Evolutionary conservation across 2,329 filamentous ascomycete species (phyloP).

Genomic region (Cytospora mali): DNA sequence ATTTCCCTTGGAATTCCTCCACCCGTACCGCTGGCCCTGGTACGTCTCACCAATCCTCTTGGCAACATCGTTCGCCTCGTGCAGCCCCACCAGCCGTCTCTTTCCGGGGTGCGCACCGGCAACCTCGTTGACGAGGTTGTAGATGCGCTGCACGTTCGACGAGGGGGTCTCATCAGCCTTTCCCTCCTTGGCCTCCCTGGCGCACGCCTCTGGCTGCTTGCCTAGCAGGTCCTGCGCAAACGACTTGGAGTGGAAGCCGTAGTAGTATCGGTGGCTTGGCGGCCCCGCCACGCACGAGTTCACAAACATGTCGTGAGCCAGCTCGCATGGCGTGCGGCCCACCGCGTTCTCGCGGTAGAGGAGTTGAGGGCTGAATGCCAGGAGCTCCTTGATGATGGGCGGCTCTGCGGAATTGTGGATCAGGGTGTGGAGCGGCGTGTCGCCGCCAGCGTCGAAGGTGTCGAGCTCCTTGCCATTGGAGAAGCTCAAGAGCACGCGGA

Average conservation of each 20-base stretch:
- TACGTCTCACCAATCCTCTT: slow-evolving; percentile 33
- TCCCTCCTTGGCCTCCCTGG: not conserved
- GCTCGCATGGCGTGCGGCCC: slow-evolving; percentile 71
- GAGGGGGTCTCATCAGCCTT: not conserved
- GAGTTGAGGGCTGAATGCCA: slow-evolving; percentile 60
- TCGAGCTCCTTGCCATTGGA: slow-evolving; percentile 59
- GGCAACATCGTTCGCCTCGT: slow-evolving; percentile 52
- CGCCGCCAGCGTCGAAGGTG: slow-evolving; percentile 64
- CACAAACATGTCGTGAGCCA: slow-evolving; percentile 60
- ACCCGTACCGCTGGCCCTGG: slow-evolving; percentile 20
- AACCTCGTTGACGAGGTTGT: slow-evolving; percentile 34
- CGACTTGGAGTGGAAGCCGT: not conserved
- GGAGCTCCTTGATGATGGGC: slow-evolving; percentile 46
- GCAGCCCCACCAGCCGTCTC: slow-evolving; percentile 55
- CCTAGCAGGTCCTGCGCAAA: slow-evolving; percentile 16
- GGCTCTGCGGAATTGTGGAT: slow-evolving; percentile 43
- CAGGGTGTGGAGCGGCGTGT: slow-evolving; percentile 65
- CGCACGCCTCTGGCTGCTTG: slow-evolving; percentile 25
- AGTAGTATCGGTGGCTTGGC: slow-evolving; percentile 1
- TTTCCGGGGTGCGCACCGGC: slow-evolving; percentile 38
- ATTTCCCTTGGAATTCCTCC: not conserved
- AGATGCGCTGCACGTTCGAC: slow-evolving; percentile 19
- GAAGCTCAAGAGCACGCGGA: slow-evolving; percentile 55
- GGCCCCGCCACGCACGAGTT: slow-evolving; percentile 37
- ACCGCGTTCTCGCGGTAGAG: slow-evolving; percentile 75